A percentile compares a stretch with the other conserved stretches of the same genome.
Conservation (phyloP, 495 filamentous ascomycete species). For the Acidomyces sp. region DNA sequence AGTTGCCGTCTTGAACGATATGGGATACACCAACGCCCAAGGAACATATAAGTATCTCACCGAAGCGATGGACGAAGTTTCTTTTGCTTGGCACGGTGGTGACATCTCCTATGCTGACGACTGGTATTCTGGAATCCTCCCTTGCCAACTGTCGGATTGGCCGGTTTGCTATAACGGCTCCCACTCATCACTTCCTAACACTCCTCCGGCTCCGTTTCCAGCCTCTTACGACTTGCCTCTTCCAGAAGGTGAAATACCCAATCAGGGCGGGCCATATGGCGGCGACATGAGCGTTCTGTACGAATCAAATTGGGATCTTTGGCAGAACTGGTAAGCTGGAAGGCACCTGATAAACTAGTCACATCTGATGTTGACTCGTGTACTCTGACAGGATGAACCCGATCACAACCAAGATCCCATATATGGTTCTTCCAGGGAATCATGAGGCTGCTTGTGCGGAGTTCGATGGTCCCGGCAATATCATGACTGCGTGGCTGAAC, state of each 20-base stretch:
- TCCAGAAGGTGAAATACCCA: constrained; percentile 34
- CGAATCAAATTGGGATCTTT: constrained; percentile 32
- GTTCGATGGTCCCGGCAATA: constrained; percentile 37
- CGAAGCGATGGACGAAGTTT: constrained; percentile 27
- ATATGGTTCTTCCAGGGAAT: constrained; percentile 45
- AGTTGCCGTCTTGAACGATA: constrained; percentile 39
- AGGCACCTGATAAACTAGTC: too few species aligned
- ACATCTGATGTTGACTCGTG: too few species aligned
- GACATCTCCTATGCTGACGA: constrained; percentile 45
- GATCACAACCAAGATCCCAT: constrained; percentile 35
- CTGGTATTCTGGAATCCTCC: constrained; percentile 41
- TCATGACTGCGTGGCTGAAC: constrained; percentile 36
- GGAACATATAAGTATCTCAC: constrained; percentile 20
- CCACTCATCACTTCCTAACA: constrained; percentile 29
- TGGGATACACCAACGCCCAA: constrained; percentile 35
- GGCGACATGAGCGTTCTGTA: constrained; percentile 39
- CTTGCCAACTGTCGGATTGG: constrained; percentile 37
- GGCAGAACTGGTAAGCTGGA: constrained; percentile 31
- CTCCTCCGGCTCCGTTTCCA: constrained; percentile 20
- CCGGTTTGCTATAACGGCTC: constrained; percentile 43
- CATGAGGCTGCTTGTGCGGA: constrained; percentile 44
- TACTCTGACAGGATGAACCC: constrained; percentile 40
- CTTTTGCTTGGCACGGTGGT: constrained; percentile 38
- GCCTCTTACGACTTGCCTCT: constrained; percentile 27
- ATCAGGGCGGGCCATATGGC: constrained; percentile 36